A percentile compares a stretch with the other conserved stretches of the same genome.
phyloP scores from a whole-genome alignment of 2,329 filamentous ascomycete species.

The Blastomyces emzantsi region DNA sequence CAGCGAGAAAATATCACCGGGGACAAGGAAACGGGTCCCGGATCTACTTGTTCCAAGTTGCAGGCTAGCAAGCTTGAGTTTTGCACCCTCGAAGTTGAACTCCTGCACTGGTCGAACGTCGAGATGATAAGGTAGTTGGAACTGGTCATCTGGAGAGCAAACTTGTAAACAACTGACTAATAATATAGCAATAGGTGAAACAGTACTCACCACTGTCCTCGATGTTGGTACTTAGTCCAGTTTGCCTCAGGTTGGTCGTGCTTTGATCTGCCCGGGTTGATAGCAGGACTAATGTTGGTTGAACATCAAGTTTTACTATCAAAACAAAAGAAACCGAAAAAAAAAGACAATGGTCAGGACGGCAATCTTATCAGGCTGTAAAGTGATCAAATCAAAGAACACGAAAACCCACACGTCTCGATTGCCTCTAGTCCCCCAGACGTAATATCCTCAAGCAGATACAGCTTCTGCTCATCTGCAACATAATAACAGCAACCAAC shows the following conservation, averaged over 20 bases:
- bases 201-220: slow-evolving; percentile 25
- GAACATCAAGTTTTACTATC: slow-evolving; percentile 52
- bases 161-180: slow-evolving; percentile 11
- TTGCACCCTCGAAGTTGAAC: slow-evolving; percentile 60
- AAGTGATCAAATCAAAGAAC: slow-evolving; percentile 12
- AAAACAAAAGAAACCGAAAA: slow-evolving; percentile 2
- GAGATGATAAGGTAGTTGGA: slow-evolving; percentile 51
- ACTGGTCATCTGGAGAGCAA: slow-evolving; percentile 35
- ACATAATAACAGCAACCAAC: slow-evolving; percentile 82
- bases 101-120: slow-evolving; percentile 62
- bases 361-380: slow-evolving; percentile 19
- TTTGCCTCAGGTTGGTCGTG: slow-evolving; percentile 15
- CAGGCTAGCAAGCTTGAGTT: slow-evolving; percentile 55
- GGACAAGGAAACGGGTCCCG: slow-evolving; percentile 50
- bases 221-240: slow-evolving; percentile 3
- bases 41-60: slow-evolving; percentile 43
- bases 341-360: slow-evolving; percentile 19
- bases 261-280: slow-evolving; percentile 48
- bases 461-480: slow-evolving; percentile 58
- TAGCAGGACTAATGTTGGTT: slow-evolving; percentile 52
- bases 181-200: slow-evolving; percentile 2
- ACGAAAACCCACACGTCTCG: slow-evolving; percentile 42
- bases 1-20: slow-evolving; percentile 46
- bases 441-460: slow-evolving; percentile 66
- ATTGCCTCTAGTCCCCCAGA: slow-evolving; percentile 59